Evolutionary conservation across 169 alveolate genomes (phyloP), one percentile per base, ranked within the genome.

Genomic region (Amoebophrya sp.): DNA sequence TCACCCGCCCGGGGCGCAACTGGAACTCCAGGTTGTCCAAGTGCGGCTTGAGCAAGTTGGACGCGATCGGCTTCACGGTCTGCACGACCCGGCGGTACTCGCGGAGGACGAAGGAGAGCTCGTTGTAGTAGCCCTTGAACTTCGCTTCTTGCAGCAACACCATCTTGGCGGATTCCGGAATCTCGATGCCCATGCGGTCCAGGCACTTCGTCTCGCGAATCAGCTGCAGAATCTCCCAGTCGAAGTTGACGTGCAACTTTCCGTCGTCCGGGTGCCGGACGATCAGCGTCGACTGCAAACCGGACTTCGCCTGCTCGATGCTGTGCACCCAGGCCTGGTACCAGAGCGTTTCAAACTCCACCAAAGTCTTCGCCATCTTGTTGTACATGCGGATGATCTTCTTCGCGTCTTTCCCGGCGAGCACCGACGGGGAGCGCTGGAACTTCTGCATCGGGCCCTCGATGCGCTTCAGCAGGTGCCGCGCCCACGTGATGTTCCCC

Each of bases 121-220:
- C 99, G 93, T 96, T 96, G 94, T 96, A 95, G 95, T 97, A 96
- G 94, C 95, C 93, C 95, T 97, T 98, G 95, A 98, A 97, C 94
- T 97, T 97, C 91, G 96, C 98, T 95, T 96, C 99, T 95, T 97
- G 96, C 77, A 98, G 94, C 77, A 98, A 96, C 55, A 98, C 97
- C 90, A 98, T 97, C 94, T 97, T 96, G 40, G 99, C 99, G 90
- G 98, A 96, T 92, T 97, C 99, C 40, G 99, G 99, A 77, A 98
- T 96, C 93, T 97, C 98, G 91, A 97, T 95, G 33, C 98, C 93
- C 95, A 97, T 95, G 95, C 99, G 95, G 90, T 97, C 97, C 92
- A 97, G 93, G 93, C 98, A 96, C 94, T 96, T 97, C 90, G 41
- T 38, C 41, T 97, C 98, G 92, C 98, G 95, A 89, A 98, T 97